Percentiles rank a stretch among this genome's conserved stretches.
Evolutionary conservation across 2,329 filamentous ascomycete species (phyloP).

Genomic region (Diaporthe eres): DNA sequence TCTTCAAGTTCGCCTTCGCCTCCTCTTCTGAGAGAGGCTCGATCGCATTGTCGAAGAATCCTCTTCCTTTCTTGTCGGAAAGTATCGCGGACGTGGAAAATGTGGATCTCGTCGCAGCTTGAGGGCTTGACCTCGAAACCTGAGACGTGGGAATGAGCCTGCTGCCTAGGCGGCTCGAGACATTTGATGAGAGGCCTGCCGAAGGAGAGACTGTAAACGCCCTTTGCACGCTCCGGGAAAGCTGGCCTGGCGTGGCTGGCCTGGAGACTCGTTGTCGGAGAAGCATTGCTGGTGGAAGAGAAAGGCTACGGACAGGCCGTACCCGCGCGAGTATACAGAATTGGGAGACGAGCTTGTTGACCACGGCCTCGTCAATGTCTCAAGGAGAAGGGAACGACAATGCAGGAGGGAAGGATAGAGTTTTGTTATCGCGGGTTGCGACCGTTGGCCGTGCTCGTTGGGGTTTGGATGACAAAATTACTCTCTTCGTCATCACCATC

Average conservation of each 20-base stretch:
- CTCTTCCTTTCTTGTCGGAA: conserved; percentile 58
- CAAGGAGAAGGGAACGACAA: not conserved
- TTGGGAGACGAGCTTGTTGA: not conserved
- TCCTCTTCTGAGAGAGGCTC: conserved; percentile 68
- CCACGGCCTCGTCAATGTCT: not conserved
- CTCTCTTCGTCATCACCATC: conserved; percentile 32
- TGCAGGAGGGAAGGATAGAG: not conserved
- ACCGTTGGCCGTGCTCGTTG: conserved; percentile 6
- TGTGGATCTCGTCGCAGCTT: conserved; percentile 43
- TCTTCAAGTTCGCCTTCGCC: conserved; percentile 64
- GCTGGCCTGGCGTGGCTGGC: conserved; percentile 36
- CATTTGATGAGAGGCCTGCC: conserved; percentile 33
- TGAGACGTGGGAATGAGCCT: conserved; percentile 10
- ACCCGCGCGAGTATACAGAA: not conserved
- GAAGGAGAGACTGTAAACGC: conserved; percentile 34
- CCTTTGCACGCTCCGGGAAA: conserved; percentile 31
- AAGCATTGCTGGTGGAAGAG: conserved; percentile 39
- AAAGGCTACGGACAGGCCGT: conserved; percentile 14
- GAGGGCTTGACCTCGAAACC: conserved; percentile 29
- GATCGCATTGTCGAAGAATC: conserved; percentile 65
- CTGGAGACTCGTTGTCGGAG: conserved; percentile 43
- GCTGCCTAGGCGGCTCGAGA: conserved; percentile 26
- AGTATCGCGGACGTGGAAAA: conserved; percentile 56
- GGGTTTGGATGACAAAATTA: conserved; percentile 26
- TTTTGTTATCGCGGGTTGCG: not conserved